A percentile compares a stretch with the other conserved stretches of the same genome.
These are phyloP conservation scores for Tricholoma sp. DNA, from an alignment of 768 basidiomycete genomes.

Conservation along the genomic window DNA sequence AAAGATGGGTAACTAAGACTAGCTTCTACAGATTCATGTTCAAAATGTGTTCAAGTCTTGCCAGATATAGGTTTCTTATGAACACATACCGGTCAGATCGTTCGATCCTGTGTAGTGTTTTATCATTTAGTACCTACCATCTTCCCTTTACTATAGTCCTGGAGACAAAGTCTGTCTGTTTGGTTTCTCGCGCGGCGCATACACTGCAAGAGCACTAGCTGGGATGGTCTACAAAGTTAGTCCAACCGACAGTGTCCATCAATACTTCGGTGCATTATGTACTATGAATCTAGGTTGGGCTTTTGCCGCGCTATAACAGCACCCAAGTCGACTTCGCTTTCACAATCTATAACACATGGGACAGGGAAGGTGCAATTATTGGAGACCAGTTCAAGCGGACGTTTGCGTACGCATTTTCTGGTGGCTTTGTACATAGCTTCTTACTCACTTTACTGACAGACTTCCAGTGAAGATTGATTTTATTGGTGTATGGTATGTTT, in stretches of 20 bases:
- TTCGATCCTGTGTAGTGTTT: neutral
- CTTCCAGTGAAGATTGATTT: conserved; percentile 26
- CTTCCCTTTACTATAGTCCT: conserved; percentile 8
- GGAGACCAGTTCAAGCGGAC: conserved; percentile 27
- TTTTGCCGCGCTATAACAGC: conserved; percentile 25
- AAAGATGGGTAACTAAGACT: conserved; percentile 25
- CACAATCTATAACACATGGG: no score
- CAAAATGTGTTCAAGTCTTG: neutral
- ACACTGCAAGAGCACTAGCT: conserved; percentile 22
- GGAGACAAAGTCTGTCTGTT: conserved; percentile 26
- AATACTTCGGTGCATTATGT: neutral
- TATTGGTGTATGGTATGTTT: conserved; percentile 26
- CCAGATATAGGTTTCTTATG: conserved; percentile 20
- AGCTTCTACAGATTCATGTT: neutral
- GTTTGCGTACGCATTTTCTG: conserved; percentile 22
- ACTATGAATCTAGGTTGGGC: conserved; percentile 22
- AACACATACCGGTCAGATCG: conserved; percentile 16
- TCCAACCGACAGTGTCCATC: no score
- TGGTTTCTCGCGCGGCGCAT: conserved; percentile 24
- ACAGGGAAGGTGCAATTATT: conserved; percentile 21
- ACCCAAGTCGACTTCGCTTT: conserved; percentile 32
- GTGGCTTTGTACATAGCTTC: no score
- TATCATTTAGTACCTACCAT: no score
- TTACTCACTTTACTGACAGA: no score
- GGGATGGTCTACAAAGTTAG: conserved; percentile 31